Base-by-base conservation (phyloP, 371 early-diverging fungal genomes). In the Aphelidium insulamus region DNA sequence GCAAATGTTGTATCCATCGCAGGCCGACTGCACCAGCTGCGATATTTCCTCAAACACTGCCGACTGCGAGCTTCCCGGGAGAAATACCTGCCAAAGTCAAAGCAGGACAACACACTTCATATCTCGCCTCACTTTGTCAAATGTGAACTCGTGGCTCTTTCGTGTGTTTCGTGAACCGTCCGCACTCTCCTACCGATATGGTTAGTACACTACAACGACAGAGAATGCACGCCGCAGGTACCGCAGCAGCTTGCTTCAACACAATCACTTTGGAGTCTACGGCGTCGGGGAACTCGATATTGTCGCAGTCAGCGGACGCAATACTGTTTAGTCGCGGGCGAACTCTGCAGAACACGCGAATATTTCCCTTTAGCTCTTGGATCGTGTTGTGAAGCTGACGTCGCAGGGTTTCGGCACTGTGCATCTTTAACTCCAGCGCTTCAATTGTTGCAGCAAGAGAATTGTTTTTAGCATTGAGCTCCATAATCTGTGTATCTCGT, bases 1-100 rank as follows among this genome's bases (percentile, higher is more conserved):
- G 51, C 97, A 94, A 3, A 94, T 90, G 29, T 85, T 85, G 48
- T 85, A 98, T 2, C 98, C 98, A 49, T 97, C 97, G 27, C 92
- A 44, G 0, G 91, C 91, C 2, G 85, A 81, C 48, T 91, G 90
- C 3, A 98, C 79, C 12, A 95, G 55, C 49, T 84, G 87, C 18
- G 81, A 76, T 7, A 98, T 76, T 44, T 98, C 97, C 23, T 72
- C 72, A 72, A 81, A 98, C 9, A 97, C 78, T 19, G 69, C 65
- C 14, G 59, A 46, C 56, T 99, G 98, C 1, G 59, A 54, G 16
- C 64, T 44, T 0, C 42, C 31, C 5, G 80, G 70, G 20, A 54
- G 52, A 54, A 92, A 94, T 3, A 97, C 78, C 31, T 52, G 39
- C 32, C 64, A 63, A 38, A 48, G 49, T 21, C 29, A 8, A 44